Percentiles rank a stretch among this genome's conserved stretches.
phyloP scores from a whole-genome alignment of 768 basidiomycete species.

The Boletus subparvulus region DNA sequence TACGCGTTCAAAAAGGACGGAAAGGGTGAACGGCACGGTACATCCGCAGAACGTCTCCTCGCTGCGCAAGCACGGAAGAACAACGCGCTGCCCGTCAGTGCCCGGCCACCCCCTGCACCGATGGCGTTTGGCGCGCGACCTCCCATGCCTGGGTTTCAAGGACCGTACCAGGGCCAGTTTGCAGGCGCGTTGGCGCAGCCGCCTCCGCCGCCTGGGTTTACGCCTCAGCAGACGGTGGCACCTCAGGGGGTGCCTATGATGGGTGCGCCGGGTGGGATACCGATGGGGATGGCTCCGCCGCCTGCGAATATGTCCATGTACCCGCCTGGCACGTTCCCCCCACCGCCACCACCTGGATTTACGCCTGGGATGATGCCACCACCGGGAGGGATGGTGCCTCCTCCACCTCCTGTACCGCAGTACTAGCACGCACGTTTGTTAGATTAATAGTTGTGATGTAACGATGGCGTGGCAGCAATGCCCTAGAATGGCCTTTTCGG shows the following conservation, averaged over 20 bases:
- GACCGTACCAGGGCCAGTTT: constrained; percentile 89
- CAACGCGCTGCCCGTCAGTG: constrained; percentile 79
- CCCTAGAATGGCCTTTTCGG: constrained; percentile 5
- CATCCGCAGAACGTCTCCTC: constrained; percentile 92
- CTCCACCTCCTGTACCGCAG: constrained; percentile 44
- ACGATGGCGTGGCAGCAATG: background rate
- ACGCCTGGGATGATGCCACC: constrained; percentile 44
- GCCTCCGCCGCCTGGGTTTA: constrained; percentile 78
- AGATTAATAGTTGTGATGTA: background rate
- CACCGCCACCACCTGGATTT: constrained; percentile 69
- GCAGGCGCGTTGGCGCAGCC: constrained; percentile 84
- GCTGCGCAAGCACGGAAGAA: constrained; percentile 96
- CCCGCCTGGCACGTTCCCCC: constrained; percentile 48
- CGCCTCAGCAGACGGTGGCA: constrained; percentile 67
- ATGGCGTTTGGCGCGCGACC: constrained; percentile 69
- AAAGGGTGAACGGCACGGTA: constrained; percentile 96
- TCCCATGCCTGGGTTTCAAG: constrained; percentile 69
- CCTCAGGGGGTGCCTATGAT: constrained; percentile 41
- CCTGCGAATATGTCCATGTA: constrained; percentile 45
- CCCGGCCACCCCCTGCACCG: constrained; percentile 73
- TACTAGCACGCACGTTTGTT: constrained; percentile 24
- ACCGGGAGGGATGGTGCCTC: constrained; percentile 39
- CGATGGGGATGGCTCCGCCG: constrained; percentile 38
- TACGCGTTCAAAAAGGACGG: constrained; percentile 99
- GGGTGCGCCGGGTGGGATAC: constrained; percentile 32